Base-by-base conservation (phyloP, 1,284 basidiomycete genomes). In the Rhodotorula sp. region DNA sequence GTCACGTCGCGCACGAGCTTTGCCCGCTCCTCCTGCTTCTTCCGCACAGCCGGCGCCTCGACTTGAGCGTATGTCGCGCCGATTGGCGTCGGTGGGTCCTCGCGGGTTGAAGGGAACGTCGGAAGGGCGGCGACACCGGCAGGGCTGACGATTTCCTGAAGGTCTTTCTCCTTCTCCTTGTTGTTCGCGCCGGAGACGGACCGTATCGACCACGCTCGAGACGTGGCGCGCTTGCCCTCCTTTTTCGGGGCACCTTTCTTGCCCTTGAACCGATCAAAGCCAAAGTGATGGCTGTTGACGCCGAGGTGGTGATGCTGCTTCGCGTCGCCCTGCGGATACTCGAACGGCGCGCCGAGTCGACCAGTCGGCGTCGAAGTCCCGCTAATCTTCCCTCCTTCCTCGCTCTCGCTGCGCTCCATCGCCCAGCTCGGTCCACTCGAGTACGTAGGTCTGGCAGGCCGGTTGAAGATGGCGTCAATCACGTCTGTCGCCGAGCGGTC, bases 381-480 rank as follows among this genome's bases (percentile, higher is more conserved):
- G 32, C 27, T 36, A 39, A 32, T 58, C 47, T 5, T 27, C 22
- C n/a, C 22, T 6, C 7, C 29, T 29, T 29, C 57, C 27, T 22
- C 11, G 10, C 9, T 30, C 3, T 19, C 57, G 27, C 17, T 17
- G 2, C 9, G 17, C 19, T 27, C 56, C 15, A 20, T 5, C 9
- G 39, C 39, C 32, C 32, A 32, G 11, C 39, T 36, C 60, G 62
- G 17, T 48, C 46, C 46, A 8, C 53, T 39, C 36, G n/a, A 46
- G 49, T 48, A 30, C 34, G 58, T 48, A 48, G 69, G 55, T 27
- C 49, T 36, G 4, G 44, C 44, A 20, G 67, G 64, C 0, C 66
- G 67, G 54, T 72, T 74, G 63, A 74, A 74, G 49, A 74, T 49
- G 10, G 51, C 48, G 22, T 74, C 70, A 60, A 74, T 60, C 54